These are phyloP conservation scores for Hsuehochloa calcarea DNA, from an alignment of 176 grass and related monocot species.

Conservation along the genomic window DNA sequence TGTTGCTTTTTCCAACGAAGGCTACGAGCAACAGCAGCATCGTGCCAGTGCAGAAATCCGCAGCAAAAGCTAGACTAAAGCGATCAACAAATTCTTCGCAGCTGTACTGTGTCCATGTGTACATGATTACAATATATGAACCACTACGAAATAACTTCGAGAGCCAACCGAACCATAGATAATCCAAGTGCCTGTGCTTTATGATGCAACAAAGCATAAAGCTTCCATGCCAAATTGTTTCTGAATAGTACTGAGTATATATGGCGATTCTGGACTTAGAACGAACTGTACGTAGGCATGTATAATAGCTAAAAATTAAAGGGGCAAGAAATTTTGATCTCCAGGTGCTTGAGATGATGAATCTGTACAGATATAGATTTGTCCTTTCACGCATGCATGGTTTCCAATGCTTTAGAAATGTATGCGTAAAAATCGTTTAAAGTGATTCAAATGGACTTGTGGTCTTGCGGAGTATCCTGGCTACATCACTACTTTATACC, in stretches of 20 bases:
- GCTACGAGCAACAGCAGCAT: background rate
- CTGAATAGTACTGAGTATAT: background rate
- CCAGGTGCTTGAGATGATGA: background rate
- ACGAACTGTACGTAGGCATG: background rate
- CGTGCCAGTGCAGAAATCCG: background rate
- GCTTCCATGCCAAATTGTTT: background rate
- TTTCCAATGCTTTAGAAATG: background rate
- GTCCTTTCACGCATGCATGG: background rate
- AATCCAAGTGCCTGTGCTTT: background rate
- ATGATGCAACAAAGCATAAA: background rate
- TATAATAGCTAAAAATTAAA: background rate
- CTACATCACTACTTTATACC: background rate
- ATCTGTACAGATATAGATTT: background rate
- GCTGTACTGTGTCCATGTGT: background rate
- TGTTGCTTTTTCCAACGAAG: background rate
- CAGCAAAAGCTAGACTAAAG: background rate
- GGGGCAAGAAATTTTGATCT: background rate
- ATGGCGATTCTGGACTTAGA: background rate
- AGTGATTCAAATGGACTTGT: background rate
- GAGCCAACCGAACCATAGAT: background rate
- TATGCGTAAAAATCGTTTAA: background rate
- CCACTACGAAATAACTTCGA: background rate
- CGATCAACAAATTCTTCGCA: background rate
- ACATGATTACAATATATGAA: constrained; percentile 2
- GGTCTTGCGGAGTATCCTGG: background rate